A percentile compares a stretch with the other conserved stretches of the same genome.
These are phyloP conservation scores for Cornus suecica DNA, from an alignment of 148 eudicot species.

Conservation along the genomic window DNA sequence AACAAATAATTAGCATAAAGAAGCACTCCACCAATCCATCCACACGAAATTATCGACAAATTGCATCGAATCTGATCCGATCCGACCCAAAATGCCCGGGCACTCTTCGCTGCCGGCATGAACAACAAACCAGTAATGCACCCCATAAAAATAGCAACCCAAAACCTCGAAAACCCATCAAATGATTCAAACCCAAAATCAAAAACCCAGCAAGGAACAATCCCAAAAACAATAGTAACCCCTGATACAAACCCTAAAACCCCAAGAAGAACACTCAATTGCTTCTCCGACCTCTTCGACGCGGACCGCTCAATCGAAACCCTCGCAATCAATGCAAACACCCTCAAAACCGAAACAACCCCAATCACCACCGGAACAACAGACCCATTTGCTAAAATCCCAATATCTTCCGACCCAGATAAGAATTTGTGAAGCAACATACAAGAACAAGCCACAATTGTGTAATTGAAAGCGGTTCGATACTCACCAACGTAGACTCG, in stretches of 20 bases:
- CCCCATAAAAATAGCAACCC: constrained; percentile 53
- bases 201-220: constrained; percentile 45
- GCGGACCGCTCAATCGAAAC: constrained; percentile 80
- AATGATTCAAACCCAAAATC: constrained; percentile 54
- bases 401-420: constrained; percentile 30
- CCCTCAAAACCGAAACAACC: constrained; percentile 44
- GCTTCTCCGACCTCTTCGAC: constrained; percentile 67
- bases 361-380: constrained; percentile 61
- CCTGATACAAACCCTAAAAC: constrained; percentile 54
- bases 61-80: constrained; percentile 84
- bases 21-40: constrained; percentile 65
- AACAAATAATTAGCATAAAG: constrained; percentile 57
- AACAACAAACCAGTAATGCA: constrained; percentile 55
- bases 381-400: constrained; percentile 57
- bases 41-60: constrained; percentile 70
- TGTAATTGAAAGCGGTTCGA: constrained; percentile 43
- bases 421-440: constrained; percentile 50
- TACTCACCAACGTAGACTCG: constrained; percentile 60
- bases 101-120: constrained; percentile 65
- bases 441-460: constrained; percentile 39
- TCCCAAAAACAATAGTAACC: constrained; percentile 39
- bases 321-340: constrained; percentile 41
- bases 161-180: constrained; percentile 59
- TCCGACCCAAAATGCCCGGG: constrained; percentile 94
- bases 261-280: constrained; percentile 52